Base-by-base conservation (phyloP, 1,284 basidiomycete genomes). In the Psilocybe mexicana region DNA sequence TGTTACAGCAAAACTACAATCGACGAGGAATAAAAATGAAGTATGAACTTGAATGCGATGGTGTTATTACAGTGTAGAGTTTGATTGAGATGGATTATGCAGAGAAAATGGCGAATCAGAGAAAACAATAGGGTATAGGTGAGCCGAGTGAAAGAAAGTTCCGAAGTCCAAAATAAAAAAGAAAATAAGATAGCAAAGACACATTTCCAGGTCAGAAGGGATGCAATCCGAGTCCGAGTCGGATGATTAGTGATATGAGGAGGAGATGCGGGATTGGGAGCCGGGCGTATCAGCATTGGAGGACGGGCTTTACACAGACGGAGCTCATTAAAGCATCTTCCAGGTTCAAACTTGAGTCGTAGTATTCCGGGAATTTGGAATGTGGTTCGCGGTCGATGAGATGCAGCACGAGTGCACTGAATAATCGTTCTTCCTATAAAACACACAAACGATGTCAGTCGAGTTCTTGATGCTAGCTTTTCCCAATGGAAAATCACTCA, bases 251-350 rank as follows among this genome's bases (percentile, higher is more conserved):
- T n/a, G 18, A 18, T 18, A 18, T 18, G 18, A 18, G 18, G 18
- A 18, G 18, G 18, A 18, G 18, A 18, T 18, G 18, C 18, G 18
- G 18, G 18, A 18, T 18, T 18, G 1, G 18, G 18, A 18, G 18
- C 12, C 12, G 12, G n/a, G 12, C 2, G 5, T 6, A 44, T 24
- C 7, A 44, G 3, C 18, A 26, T 5, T 44, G 25, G 5, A 23
- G 18, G 24, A 47, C 12, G 2, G 46, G 30, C 7, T 36, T 28
- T 7, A 53, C 42, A 24, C 52, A 53, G 6, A 55, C 54, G 2
- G 54, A 48, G 23, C 30, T 44, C 54, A 40, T 47, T 10, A 55
- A 30, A 3, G 54, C 46, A 14, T 55, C 45, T n/a, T 48, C 54
- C 2, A 55, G 35, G 38, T 48, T 48, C 36, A 55, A 28, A 7